Conservation (phyloP, 257 asterid species). For the Nicotiana attenuata region DNA sequence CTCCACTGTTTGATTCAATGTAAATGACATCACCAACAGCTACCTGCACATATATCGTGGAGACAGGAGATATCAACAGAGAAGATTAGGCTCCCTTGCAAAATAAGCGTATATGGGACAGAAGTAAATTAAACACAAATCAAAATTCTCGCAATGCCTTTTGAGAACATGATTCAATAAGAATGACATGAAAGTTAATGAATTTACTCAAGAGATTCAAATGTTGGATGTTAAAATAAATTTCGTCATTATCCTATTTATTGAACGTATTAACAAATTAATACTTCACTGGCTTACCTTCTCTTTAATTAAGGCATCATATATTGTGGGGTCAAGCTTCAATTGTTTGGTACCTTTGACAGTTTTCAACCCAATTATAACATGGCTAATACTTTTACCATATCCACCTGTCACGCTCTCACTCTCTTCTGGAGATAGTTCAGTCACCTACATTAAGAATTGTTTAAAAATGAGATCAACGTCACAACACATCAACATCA, state of each 20-base stretch:
- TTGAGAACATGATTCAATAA: background rate
- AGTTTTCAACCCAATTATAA: constrained; percentile 90
- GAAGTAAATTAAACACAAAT: background rate
- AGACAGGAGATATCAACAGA: constrained; percentile 8
- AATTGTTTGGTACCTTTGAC: constrained; percentile 92
- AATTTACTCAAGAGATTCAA: background rate
- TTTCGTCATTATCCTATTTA: background rate
- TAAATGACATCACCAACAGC: constrained; percentile 23
- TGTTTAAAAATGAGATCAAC: background rate
- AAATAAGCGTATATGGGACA: background rate
- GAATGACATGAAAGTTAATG: background rate
- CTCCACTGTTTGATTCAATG: background rate
- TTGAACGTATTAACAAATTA: background rate
- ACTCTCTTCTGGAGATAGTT: constrained; percentile 91
- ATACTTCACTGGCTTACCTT: constrained; percentile 36
- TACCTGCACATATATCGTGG: constrained; percentile 47
- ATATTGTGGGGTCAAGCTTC: constrained; percentile 93
- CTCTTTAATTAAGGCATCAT: constrained; percentile 91
- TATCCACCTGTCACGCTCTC: constrained; percentile 95
- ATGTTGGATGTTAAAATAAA: background rate
- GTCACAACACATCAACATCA: background rate
- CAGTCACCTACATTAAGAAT: constrained; percentile 61
- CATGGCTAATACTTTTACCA: constrained; percentile 89
- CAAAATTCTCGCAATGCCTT: background rate
- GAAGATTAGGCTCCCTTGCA: background rate